Percentiles rank a stretch among this genome's conserved stretches.
These are phyloP conservation scores for Sugiyamaella paludigena DNA, from an alignment of 1,139 yeast species.

Conservation along the genomic window DNA sequence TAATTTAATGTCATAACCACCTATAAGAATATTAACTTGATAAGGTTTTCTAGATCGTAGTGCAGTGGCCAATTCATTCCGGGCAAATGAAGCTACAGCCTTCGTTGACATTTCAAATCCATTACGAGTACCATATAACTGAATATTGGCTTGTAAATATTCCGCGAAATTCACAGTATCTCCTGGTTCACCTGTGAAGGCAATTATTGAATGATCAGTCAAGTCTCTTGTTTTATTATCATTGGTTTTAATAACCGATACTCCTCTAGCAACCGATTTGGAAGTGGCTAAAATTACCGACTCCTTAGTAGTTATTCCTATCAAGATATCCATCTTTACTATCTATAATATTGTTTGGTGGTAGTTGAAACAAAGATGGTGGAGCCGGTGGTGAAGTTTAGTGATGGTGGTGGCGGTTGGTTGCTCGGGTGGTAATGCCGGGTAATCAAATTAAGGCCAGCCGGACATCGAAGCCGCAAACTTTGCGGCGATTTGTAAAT, in stretches of 20 bases:
- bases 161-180: conserved; percentile 97
- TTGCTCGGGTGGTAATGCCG: too few relatives aligned
- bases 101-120: conserved; percentile 63
- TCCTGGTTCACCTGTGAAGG: conserved; percentile 94
- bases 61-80: conserved; percentile 84
- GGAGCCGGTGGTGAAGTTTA: too few relatives aligned
- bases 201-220: conserved; percentile 76
- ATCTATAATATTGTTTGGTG: neutral
- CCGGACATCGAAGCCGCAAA: too few relatives aligned
- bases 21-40: conserved; percentile 86
- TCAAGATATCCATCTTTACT: conserved; percentile 74
- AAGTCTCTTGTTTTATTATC: conserved; percentile 86
- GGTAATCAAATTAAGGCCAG: too few relatives aligned
- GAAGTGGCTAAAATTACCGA: conserved; percentile 87
- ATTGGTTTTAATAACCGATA: conserved; percentile 75
- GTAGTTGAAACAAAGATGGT: too few relatives aligned
- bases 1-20: conserved; percentile 71
- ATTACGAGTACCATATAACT: conserved; percentile 83
- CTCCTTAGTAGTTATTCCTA: conserved; percentile 82
- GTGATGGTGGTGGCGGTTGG: too few relatives aligned
- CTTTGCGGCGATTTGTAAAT: too few relatives aligned
- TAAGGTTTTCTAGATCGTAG: conserved; percentile 90
- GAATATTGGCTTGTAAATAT: conserved; percentile 87
- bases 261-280: conserved; percentile 91
- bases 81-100: conserved; percentile 84